Base-by-base conservation (phyloP, 495 filamentous ascomycete genomes). In the Sphaerosporella brunnea region DNA sequence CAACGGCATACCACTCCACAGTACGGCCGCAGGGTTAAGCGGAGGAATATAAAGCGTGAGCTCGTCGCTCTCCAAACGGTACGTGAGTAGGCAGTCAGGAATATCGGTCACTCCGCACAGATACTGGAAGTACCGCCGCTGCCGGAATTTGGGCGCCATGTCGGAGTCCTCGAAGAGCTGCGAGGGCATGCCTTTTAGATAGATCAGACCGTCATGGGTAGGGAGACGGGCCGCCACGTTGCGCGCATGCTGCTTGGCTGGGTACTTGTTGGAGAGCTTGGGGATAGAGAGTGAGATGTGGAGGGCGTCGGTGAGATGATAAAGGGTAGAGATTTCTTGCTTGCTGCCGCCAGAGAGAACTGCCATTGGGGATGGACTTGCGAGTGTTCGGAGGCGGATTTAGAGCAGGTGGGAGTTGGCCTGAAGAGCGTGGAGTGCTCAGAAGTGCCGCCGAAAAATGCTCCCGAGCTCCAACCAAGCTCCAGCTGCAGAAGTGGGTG, bases 221-320 rank as follows among this genome's bases (percentile, higher is more conserved):
- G 71, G 72, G 23, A 93, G 73, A 47, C 77, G 70, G 41, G 70
- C 67, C 10, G 75, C 78, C 11, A 87, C 82, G 36, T 73, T 78
- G 50, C 72, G 73, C 35, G 81, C 84, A 62, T 94, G 83, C 51
- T 77, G 68, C 60, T 90, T 93, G 24, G 84, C 85, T 87, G 26
- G 43, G 16, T 46, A 43, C 20, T 43, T 43, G 13, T 9, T 19
- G 13, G 40, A 25, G 13, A 13, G 21, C 9, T 19, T 13, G n/a
- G 21, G 40, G 3, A 43, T 19, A 8, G 23, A 13, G 3, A 43
- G 23, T 8, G 13, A 10, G 10, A 43, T 43, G 18, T 24, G 35
- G 8, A 37, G 7, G 16, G 7, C 15, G 4, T 37, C 16, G 8
- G 35, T 37, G 35, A 5, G 7, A 13, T 13, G 28, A 13, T 32